Evolutionary conservation across 371 early-diverging fungal species (phyloP).

Genomic region (Rhizomucor pusillus): DNA sequence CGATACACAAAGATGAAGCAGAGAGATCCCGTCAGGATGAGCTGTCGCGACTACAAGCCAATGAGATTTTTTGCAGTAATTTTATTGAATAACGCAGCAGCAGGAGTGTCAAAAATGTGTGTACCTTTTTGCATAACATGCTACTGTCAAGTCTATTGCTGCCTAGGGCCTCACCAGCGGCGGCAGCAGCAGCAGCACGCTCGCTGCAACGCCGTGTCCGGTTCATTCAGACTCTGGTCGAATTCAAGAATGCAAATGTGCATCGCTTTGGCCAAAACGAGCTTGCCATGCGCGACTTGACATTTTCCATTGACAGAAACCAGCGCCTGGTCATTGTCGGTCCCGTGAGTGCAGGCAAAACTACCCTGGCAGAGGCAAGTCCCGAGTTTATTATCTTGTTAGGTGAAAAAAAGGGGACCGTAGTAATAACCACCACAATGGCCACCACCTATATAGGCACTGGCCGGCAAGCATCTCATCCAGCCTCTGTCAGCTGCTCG

Average conservation of each 20-base stretch:
- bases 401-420: not conserved
- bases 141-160: no score
- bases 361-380: slow-evolving; percentile 52
- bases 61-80: no score
- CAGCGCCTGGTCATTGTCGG: slow-evolving; percentile 46
- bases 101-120: no score
- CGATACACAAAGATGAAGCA: no score
- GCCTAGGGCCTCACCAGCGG: no score
- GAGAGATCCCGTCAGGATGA: no score
- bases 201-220: no score
- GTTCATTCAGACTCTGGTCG: slow-evolving; percentile 10
- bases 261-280: slow-evolving; percentile 34
- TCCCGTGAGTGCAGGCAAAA: slow-evolving; percentile 46
- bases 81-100: no score
- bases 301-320: slow-evolving; percentile 22
- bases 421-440: no score
- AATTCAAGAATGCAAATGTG: slow-evolving; percentile 37
- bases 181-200: no score
- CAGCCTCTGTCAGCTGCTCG: slow-evolving; percentile 30
- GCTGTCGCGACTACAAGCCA: no score
- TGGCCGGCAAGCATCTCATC: slow-evolving; percentile 37
- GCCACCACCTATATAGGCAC: slow-evolving; percentile 27
- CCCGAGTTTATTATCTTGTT: slow-evolving; percentile 6
- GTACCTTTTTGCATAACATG: no score
- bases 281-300: slow-evolving; percentile 39